A percentile compares a stretch with the other conserved stretches of the same genome.
Conservation (phyloP, 2,329 filamentous ascomycete genomes). For the Tolypocladium nubicola region DNA sequence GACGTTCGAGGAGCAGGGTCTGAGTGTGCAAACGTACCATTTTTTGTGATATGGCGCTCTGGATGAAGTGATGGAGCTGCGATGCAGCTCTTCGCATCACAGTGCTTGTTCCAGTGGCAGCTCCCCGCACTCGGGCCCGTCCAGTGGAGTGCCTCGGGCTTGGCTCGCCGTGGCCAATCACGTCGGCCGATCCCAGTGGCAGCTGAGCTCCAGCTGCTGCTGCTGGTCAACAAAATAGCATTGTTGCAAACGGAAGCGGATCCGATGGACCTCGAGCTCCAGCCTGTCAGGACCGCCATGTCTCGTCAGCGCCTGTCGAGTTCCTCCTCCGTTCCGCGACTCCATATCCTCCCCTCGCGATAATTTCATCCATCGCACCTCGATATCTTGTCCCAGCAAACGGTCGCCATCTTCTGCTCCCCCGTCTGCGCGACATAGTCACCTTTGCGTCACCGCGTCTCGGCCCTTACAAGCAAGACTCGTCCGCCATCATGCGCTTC, state of each 20-base stretch:
- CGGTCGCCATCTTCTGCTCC: no score
- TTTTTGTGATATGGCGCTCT: not conserved
- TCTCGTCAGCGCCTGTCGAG: not conserved
- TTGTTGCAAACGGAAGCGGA: not conserved
- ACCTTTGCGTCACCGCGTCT: no score
- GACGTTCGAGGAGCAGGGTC: not conserved
- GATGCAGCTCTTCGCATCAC: not conserved
- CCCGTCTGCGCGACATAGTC: no score
- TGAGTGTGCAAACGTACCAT: not conserved
- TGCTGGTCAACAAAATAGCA: not conserved
- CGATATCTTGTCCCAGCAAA: not conserved
- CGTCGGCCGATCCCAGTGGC: not conserved
- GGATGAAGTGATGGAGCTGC: not conserved
- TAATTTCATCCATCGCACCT: not conserved
- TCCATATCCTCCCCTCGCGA: not conserved
- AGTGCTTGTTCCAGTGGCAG: not conserved
- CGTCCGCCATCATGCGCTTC: constrained; percentile 43
- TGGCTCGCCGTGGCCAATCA: not conserved
- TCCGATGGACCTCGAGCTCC: not conserved
- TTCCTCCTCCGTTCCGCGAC: not conserved
- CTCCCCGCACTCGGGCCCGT: not conserved
- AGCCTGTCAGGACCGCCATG: not conserved
- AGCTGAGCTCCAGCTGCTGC: not conserved
- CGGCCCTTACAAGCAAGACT: not conserved
- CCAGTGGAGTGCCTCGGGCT: not conserved